Conservation (phyloP, 1,139 yeast genomes). For the Geotrichum fermentans region DNA sequence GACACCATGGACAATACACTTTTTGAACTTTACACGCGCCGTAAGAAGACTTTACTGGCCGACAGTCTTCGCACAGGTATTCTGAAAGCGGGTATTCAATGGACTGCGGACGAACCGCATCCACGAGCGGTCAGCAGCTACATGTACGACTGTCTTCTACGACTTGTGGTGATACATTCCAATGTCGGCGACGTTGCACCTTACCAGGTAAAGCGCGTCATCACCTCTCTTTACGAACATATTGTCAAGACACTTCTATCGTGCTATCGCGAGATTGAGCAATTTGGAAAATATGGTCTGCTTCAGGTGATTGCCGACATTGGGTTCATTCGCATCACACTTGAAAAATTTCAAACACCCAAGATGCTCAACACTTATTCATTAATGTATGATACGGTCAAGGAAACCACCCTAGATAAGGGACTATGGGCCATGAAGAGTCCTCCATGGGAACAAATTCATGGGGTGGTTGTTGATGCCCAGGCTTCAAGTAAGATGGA, state of each 20-base stretch:
- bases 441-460: conserved; percentile 30
- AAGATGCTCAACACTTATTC: conserved; percentile 34
- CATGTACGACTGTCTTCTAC: conserved; percentile 48
- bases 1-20: conserved; percentile 50
- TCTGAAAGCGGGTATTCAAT: conserved; percentile 39
- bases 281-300: conserved; percentile 38
- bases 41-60: conserved; percentile 47
- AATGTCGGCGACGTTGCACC: conserved; percentile 48
- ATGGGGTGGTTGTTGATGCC: conserved; percentile 25
- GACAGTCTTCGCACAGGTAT: conserved; percentile 48
- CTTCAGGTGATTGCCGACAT: conserved; percentile 41
- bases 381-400: conserved; percentile 31
- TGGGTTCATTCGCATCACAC: conserved; percentile 37
- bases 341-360: conserved; percentile 33
- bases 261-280: conserved; percentile 41
- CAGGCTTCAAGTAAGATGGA: conserved; percentile 20
- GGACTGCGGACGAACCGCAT: conserved; percentile 39
- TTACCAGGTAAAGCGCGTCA: conserved; percentile 42
- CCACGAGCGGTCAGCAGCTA: conserved; percentile 42
- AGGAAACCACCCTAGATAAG: conserved; percentile 28
- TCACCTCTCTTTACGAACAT: conserved; percentile 46
- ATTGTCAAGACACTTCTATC: conserved; percentile 44
- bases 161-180: conserved; percentile 51
- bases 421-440: conserved; percentile 28
- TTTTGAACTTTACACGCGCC: conserved; percentile 48